phyloP scores from a whole-genome alignment of 805 yeast species.

The Candida fluviatilis region DNA sequence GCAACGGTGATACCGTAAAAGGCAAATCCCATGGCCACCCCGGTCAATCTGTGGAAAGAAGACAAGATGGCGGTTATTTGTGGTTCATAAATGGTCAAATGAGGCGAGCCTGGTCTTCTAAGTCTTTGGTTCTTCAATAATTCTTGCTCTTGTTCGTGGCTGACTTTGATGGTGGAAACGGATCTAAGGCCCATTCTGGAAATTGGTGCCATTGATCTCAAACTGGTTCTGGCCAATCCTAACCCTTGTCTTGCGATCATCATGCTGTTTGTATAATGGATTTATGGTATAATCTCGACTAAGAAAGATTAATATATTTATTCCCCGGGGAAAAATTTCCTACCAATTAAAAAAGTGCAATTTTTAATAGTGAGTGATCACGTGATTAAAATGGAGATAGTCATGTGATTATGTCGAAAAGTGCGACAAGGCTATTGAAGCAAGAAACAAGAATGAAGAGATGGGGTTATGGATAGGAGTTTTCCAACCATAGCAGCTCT shows the following conservation, averaged over 20 bases:
- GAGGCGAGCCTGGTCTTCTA: constrained; percentile 89
- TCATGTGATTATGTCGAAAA: no score
- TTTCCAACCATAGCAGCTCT: no score
- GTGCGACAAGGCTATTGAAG: no score
- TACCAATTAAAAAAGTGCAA: constrained; percentile 8
- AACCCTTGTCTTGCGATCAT: constrained; percentile 34
- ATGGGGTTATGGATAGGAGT: no score
- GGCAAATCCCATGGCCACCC: constrained; percentile 74
- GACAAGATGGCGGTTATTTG: constrained; percentile 85
- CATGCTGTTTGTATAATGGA: not conserved
- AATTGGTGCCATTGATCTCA: not conserved
- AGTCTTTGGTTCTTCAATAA: constrained; percentile 77
- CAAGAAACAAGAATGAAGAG: no score
- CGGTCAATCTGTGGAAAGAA: constrained; percentile 80
- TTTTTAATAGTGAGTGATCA: constrained; percentile 6
- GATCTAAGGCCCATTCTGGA: constrained; percentile 12
- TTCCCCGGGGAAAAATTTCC: constrained; percentile 3
- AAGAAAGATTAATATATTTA: constrained; percentile 1
- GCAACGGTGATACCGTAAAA: constrained; percentile 75
- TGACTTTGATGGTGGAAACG: constrained; percentile 39
- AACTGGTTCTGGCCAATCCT: constrained; percentile 18
- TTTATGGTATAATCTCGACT: not conserved
- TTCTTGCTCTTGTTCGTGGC: constrained; percentile 60
- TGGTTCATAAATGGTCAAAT: constrained; percentile 83
- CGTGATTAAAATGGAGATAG: no score